phyloP scores from a whole-genome alignment of 768 basidiomycete species.

The Phanerochaete sordida region DNA sequence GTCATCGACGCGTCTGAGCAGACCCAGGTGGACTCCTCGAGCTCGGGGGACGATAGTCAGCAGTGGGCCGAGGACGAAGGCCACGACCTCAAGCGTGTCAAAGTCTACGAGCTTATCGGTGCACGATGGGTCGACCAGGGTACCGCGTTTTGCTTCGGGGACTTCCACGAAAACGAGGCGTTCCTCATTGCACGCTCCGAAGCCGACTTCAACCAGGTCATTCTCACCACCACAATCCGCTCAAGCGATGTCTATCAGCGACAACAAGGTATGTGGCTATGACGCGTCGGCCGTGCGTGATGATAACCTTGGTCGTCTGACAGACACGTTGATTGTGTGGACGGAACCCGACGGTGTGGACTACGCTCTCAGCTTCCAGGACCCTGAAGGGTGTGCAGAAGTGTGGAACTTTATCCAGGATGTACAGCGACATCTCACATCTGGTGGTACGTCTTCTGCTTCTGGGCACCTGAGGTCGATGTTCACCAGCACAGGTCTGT shows the following conservation, averaged over 20 bases:
- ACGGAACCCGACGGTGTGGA: conserved; percentile 94
- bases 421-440: conserved; percentile 77
- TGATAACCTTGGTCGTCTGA: conserved; percentile 4
- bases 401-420: conserved; percentile 97
- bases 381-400: conserved; percentile 90
- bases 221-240: conserved; percentile 78
- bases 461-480: not conserved
- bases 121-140: conserved; percentile 94
- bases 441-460: conserved; percentile 40
- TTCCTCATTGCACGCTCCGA: conserved; percentile 84
- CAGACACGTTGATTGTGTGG: conserved; percentile 99
- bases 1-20: conserved; percentile 11
- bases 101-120: conserved; percentile 95
- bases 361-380: conserved; percentile 96
- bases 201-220: conserved; percentile 62
- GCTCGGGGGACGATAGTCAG: conserved; percentile 46
- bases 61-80: conserved; percentile 60
- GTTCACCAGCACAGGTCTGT: conserved; percentile 20
- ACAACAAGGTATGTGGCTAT: conserved; percentile 65
- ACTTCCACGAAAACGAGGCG: conserved; percentile 78
- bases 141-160: conserved; percentile 93
- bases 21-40: not conserved
- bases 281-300: not conserved
- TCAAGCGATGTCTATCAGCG: conserved; percentile 83
- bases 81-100: conserved; percentile 83